Evolutionary conservation across 2,329 filamentous ascomycete genomes (phyloP).

Genomic region (Phialophora tarda): DNA sequence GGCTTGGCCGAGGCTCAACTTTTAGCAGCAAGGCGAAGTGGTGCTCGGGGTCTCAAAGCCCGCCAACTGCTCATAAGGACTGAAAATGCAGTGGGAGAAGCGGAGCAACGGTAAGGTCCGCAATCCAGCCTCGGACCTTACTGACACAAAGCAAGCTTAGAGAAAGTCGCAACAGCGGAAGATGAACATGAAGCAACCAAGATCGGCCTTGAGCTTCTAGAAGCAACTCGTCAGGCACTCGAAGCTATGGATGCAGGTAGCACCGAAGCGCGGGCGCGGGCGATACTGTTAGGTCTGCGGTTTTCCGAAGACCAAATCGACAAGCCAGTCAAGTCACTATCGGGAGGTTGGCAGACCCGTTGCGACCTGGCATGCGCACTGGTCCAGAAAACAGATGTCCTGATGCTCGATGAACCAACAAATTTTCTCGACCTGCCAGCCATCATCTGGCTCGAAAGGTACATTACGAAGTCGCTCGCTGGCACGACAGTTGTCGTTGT

Average conservation of each 20-base stretch:
- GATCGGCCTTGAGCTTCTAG: slow-evolving; percentile 36
- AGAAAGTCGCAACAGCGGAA: slow-evolving; percentile 14
- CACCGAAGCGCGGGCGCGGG: slow-evolving; percentile 37
- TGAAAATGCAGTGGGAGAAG: slow-evolving; percentile 70
- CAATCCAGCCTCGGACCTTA: too few species aligned
- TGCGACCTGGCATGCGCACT: slow-evolving; percentile 68
- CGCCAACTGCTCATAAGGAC: slow-evolving; percentile 73
- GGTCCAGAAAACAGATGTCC: slow-evolving; percentile 74
- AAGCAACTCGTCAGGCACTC: slow-evolving; percentile 32
- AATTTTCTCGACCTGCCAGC: slow-evolving; percentile 84
- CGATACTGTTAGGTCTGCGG: slow-evolving; percentile 34
- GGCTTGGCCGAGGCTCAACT: slow-evolving; percentile 73
- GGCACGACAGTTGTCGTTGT: slow-evolving; percentile 70
- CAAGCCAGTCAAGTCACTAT: slow-evolving; percentile 56
- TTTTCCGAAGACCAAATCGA: slow-evolving; percentile 37
- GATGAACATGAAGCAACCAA: slow-evolving; percentile 33
- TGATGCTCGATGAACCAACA: slow-evolving; percentile 85
- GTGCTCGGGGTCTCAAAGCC: slow-evolving; percentile 74
- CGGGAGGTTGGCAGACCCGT: slow-evolving; percentile 78
- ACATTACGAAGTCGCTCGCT: slow-evolving; percentile 64
- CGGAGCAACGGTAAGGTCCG: slow-evolving; percentile 55
- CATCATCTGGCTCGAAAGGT: slow-evolving; percentile 82
- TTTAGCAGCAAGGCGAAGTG: slow-evolving; percentile 74
- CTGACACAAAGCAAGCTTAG: slow-evolving; percentile 17
- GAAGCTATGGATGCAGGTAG: slow-evolving; percentile 38